A percentile compares a stretch with the other conserved stretches of the same genome.
phyloP scores from a whole-genome alignment of 805 yeast species.

The Metschnikowia sp. region DNA sequence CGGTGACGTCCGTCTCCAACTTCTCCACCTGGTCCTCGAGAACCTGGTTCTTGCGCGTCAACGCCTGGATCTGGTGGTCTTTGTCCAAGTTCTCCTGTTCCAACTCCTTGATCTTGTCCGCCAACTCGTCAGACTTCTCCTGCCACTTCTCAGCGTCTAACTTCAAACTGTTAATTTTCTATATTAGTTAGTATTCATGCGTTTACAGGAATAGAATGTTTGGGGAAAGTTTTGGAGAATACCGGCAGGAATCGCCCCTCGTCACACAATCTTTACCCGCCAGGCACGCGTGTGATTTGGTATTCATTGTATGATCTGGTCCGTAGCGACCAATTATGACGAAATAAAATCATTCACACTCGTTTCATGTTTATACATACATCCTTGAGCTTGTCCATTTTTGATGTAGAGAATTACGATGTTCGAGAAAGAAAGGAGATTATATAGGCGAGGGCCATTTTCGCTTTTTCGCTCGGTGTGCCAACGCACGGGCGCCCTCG shows the following conservation, averaged over 20 bases:
- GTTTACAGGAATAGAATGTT: background rate
- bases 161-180: constrained; percentile 87
- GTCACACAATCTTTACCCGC: background rate
- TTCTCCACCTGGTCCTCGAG: constrained; percentile 82
- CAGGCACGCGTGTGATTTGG: no score
- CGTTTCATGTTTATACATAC: constrained; percentile 30
- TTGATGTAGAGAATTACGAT: constrained; percentile 9
- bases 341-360: no score
- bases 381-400: constrained; percentile 61
- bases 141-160: constrained; percentile 97
- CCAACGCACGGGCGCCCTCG: constrained; percentile 9
- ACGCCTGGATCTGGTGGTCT: constrained; percentile 91
- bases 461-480: constrained; percentile 11
- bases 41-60: constrained; percentile 86
- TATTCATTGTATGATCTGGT: no score
- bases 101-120: constrained; percentile 75
- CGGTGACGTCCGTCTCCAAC: constrained; percentile 68
- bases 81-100: constrained; percentile 90
- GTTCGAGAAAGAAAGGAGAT: constrained; percentile 10
- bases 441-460: constrained; percentile 3
- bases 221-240: background rate
- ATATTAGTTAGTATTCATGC: constrained; percentile 10
- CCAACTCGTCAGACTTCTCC: constrained; percentile 88
- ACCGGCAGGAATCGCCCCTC: background rate
- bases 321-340: no score